Base-by-base conservation (phyloP, 202 grass and related monocot species). In the Elaeis oleifera region DNA sequence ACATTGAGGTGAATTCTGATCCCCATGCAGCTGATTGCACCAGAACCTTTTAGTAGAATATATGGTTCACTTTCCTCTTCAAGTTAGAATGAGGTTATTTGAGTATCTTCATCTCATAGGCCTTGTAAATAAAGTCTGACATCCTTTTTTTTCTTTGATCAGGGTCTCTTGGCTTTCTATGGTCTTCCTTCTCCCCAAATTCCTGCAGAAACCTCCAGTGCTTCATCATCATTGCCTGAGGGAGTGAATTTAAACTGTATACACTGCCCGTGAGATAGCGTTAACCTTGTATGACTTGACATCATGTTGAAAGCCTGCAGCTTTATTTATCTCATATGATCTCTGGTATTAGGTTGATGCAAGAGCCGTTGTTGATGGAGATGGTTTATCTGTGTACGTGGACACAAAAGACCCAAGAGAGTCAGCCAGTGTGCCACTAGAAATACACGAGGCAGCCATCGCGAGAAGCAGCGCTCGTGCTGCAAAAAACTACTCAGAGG, bases 381-480 rank as follows among this genome's bases (percentile, higher is more conserved):
- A 89, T 48, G 85, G 90, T 24, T 76, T 95, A 27, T 84, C 71
- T 4, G 82, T 84, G 39, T 85, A 95, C 65, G 90, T 89, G 50
- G 57, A 80, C 60, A 76, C 85, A 50, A 59, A 56, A 3, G 71
- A 84, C 53, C 78, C 68, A 0, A 78, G 48, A 55, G 85, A 95
- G 50, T 87, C 80, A 19, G 60, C 27, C 0, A 23, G 16, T 54
- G 71, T 87, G 19, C 74, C 85, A 49, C 5, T 58, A 5, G 68
- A 84, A 36, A 78, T 95, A 49, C 77, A 77, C 11, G 80, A 81
- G 66, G 52, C 73, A 14, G 74, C 79, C 54, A 77, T 80, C 18
- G 56, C 51, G 36, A 82, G 75, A 54, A 54, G 56, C 39, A 28
- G 69, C 60, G 82, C 79, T 39, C 80, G 56, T 55, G 52, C 27